These are phyloP conservation scores for Pseudoperonospora humuli DNA, from an alignment of 352 stramenopile genomes.

Conservation along the genomic window DNA sequence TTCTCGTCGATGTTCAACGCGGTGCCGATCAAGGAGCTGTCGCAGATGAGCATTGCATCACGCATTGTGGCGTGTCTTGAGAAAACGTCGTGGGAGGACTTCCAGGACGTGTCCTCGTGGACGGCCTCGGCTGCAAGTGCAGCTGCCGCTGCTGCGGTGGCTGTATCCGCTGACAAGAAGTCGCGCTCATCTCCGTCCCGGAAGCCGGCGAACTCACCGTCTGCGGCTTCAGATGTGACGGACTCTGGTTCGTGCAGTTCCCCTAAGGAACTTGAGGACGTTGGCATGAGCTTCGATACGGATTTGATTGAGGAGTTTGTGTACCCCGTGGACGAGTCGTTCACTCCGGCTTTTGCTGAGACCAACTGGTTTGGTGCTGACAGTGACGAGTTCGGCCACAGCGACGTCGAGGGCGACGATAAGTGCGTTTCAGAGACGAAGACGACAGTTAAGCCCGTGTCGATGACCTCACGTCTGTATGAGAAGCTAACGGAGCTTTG, in stretches of 20 bases:
- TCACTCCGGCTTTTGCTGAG: constrained; percentile 43
- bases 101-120: constrained; percentile 75
- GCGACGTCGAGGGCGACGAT: constrained; percentile 44
- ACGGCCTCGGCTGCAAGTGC: constrained; percentile 35
- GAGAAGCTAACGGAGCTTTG: constrained; percentile 73
- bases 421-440: constrained; percentile 19
- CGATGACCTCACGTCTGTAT: constrained; percentile 63
- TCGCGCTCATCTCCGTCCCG: constrained; percentile 3
- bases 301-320: constrained; percentile 78
- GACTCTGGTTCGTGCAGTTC: constrained; percentile 53
- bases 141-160: constrained; percentile 23
- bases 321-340: constrained; percentile 73
- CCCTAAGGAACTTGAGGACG: constrained; percentile 40
- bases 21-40: constrained; percentile 66
- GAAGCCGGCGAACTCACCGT: constrained; percentile 39
- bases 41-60: constrained; percentile 81
- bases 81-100: constrained; percentile 85
- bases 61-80: constrained; percentile 80
- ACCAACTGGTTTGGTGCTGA: constrained; percentile 60
- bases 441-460: constrained; percentile 32
- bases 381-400: constrained; percentile 48
- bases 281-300: constrained; percentile 43
- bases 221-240: constrained; percentile 63
- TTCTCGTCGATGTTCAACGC: constrained; percentile 80
- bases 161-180: constrained; percentile 30